Evolutionary conservation across 441 rosid species (phyloP).

Genomic region (Adansonia grandidieri): DNA sequence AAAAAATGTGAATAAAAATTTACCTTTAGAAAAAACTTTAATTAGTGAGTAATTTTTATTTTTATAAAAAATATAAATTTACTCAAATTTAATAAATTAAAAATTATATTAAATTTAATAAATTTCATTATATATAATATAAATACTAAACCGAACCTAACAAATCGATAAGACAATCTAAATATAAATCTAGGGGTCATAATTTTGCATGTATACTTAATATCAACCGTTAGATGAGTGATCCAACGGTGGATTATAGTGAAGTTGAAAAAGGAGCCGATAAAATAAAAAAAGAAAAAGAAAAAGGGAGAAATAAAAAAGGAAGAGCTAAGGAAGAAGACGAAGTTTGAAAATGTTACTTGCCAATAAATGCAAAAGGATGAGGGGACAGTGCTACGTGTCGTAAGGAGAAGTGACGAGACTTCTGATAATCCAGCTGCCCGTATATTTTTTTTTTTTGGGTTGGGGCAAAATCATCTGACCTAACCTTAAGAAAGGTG

Average conservation of each 20-base stretch:
- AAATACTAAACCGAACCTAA: too few species aligned
- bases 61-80: too few species aligned
- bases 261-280: background rate
- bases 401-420: slow-evolving; percentile 36
- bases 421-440: slow-evolving; percentile 35
- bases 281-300: too few species aligned
- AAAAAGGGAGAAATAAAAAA: background rate
- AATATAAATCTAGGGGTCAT: background rate
- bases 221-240: slow-evolving; percentile 5
- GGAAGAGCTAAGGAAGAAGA: background rate
- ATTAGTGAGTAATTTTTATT: too few species aligned
- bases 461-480: slow-evolving; percentile 48
- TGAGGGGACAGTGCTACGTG: slow-evolving; percentile 37
- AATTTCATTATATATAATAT: too few species aligned
- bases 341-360: background rate
- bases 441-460: slow-evolving; percentile 27
- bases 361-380: slow-evolving; percentile 20
- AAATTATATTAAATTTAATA: too few species aligned
- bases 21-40: too few species aligned
- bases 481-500: slow-evolving; percentile 44
- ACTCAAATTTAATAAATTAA: too few species aligned
- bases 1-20: too few species aligned
- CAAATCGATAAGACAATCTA: background rate
- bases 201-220: background rate
- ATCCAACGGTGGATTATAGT: slow-evolving; percentile 22